Percentiles rank a stretch among this genome's conserved stretches.
Conservation (phyloP, 257 asterid species). For the Rauvolfia tetraphylla region DNA sequence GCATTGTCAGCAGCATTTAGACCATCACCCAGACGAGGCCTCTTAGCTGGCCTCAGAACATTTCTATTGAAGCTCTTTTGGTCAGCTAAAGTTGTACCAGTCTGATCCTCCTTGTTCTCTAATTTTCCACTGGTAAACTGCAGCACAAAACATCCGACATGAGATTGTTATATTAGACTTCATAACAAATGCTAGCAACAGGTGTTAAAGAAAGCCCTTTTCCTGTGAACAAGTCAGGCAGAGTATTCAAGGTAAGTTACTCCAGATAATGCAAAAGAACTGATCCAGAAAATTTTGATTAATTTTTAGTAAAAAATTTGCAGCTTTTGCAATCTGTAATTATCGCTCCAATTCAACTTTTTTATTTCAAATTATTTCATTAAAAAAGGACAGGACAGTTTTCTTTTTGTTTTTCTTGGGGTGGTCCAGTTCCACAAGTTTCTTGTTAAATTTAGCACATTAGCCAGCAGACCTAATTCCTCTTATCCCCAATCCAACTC, state of each 20-base stretch:
- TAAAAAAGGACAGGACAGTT: neutral
- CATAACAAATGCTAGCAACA: neutral
- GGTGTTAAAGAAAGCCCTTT: neutral
- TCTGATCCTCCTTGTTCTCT: constrained; percentile 49
- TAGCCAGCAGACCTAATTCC: neutral
- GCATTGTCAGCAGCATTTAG: constrained; percentile 42
- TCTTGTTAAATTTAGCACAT: neutral
- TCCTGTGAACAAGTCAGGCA: neutral
- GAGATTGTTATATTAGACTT: constrained; percentile 4
- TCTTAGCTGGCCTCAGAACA: constrained; percentile 64
- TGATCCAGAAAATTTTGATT: neutral
- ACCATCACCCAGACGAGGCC: constrained; percentile 69
- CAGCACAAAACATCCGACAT: constrained; percentile 14
- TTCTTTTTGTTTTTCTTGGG: neutral
- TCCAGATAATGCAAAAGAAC: neutral
- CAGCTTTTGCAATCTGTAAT: neutral
- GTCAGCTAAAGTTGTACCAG: constrained; percentile 41
- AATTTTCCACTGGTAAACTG: constrained; percentile 64
- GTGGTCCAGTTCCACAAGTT: neutral
- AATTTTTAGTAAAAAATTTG: neutral
- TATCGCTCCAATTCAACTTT: neutral
- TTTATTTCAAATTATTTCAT: neutral
- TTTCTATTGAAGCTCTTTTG: constrained; percentile 45
- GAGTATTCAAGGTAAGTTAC: neutral
- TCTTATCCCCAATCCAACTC: neutral